phyloP scores from a whole-genome alignment of 768 basidiomycete genomes.

The Lentinula sp. region DNA sequence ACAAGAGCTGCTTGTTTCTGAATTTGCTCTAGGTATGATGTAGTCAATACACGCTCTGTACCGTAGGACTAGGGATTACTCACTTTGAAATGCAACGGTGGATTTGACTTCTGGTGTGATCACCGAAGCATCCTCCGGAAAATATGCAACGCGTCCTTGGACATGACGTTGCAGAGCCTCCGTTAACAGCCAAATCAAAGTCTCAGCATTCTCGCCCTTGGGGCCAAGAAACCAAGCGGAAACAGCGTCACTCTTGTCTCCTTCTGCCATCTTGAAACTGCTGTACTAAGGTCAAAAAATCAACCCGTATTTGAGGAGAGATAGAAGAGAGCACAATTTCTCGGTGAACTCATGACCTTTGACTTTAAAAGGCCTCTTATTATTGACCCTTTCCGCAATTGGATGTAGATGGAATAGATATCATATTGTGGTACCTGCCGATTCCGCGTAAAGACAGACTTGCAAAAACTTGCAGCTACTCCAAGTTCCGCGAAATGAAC shows the following conservation, averaged over 20 bases:
- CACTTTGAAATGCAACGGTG: not conserved
- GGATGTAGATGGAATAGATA: not conserved
- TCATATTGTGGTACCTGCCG: not conserved
- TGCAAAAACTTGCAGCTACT: not conserved
- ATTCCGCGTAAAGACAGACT: not conserved
- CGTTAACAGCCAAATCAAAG: not conserved
- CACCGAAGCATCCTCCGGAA: not conserved
- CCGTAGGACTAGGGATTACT: not conserved
- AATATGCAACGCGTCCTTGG: not conserved
- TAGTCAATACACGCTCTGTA: no score
- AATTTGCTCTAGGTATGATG: not conserved
- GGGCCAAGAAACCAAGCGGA: slow-evolving; percentile 3
- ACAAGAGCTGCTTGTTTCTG: not conserved
- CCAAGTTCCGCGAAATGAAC: not conserved
- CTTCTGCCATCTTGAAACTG: not conserved
- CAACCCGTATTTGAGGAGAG: not conserved
- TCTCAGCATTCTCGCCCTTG: not conserved
- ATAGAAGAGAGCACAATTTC: not conserved
- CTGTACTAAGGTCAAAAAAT: not conserved
- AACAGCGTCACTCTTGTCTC: not conserved
- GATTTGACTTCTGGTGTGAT: not conserved
- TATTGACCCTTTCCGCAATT: not conserved
- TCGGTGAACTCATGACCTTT: not conserved
- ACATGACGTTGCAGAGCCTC: not conserved
- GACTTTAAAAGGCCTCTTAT: not conserved